Evolutionary conservation across 495 filamentous ascomycete species (phyloP).

Genomic region (Zalerion maritima): DNA sequence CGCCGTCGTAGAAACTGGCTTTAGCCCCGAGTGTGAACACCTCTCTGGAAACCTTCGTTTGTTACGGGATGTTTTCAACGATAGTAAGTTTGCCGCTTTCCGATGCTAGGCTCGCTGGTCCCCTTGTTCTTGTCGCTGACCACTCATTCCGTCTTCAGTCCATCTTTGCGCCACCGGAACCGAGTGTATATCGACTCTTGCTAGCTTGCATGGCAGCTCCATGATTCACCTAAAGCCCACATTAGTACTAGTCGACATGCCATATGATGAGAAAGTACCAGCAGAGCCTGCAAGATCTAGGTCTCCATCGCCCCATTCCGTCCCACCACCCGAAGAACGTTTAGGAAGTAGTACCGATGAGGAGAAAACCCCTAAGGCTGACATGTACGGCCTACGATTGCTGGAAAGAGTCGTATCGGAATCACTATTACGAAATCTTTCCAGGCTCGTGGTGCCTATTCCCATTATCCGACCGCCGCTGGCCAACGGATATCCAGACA

Average conservation of each 20-base stretch:
- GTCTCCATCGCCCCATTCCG: slow-evolving; percentile 28
- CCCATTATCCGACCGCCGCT: slow-evolving; percentile 39
- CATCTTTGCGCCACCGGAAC: slow-evolving; percentile 56
- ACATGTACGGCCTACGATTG: slow-evolving; percentile 52
- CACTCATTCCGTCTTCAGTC: slow-evolving; percentile 35
- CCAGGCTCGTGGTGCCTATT: slow-evolving; percentile 62
- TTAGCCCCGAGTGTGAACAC: slow-evolving; percentile 19
- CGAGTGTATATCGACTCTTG: slow-evolving; percentile 55
- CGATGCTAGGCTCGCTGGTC: background rate
- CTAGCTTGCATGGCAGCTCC: slow-evolving; percentile 49
- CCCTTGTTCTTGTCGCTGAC: background rate
- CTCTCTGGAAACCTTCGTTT: slow-evolving; percentile 32
- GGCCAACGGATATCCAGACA: slow-evolving; percentile 5
- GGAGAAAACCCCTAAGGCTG: slow-evolving; percentile 28
- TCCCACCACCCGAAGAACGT: slow-evolving; percentile 20
- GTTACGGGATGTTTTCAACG: slow-evolving; percentile 32
- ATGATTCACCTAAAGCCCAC: slow-evolving; percentile 52
- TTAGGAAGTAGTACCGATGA: no score
- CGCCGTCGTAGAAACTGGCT: slow-evolving; percentile 11
- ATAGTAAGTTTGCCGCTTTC: slow-evolving; percentile 22
- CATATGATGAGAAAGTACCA: slow-evolving; percentile 32
- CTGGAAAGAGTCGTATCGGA: slow-evolving; percentile 55
- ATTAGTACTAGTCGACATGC: slow-evolving; percentile 62
- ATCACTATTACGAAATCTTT: slow-evolving; percentile 51
- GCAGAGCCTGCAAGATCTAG: slow-evolving; percentile 18